phyloP scores from a whole-genome alignment of 1,284 basidiomycete species.

The Ustilago esculenta region DNA sequence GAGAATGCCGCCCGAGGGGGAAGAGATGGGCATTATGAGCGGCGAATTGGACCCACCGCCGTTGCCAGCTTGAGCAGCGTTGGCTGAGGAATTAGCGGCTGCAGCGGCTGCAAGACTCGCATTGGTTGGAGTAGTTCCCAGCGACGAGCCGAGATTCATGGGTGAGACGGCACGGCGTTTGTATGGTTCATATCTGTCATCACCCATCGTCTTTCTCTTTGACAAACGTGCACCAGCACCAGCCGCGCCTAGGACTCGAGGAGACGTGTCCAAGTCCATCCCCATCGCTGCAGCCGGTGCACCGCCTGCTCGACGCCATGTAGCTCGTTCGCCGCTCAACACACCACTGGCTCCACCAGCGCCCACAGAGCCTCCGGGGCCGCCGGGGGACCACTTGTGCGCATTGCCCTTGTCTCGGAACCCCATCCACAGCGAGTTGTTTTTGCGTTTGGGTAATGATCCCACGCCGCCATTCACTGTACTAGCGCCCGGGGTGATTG shows the following conservation, averaged over 20 bases:
- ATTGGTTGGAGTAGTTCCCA: slow-evolving; percentile 19
- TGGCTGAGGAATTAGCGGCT: background rate
- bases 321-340: slow-evolving; percentile 16
- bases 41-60: slow-evolving; percentile 20
- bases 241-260: slow-evolving; percentile 17
- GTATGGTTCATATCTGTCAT: slow-evolving; percentile 53
- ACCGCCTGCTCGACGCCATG: slow-evolving; percentile 25
- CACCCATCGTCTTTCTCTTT: slow-evolving; percentile 45
- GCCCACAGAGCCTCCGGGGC: background rate
- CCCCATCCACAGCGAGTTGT: slow-evolving; percentile 47
- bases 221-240: slow-evolving; percentile 16
- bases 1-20: slow-evolving; percentile 20
- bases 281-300: background rate
- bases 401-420: slow-evolving; percentile 38
- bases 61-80: background rate
- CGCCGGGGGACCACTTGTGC: slow-evolving; percentile 40
- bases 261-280: slow-evolving; percentile 41
- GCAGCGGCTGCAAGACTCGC: slow-evolving; percentile 11
- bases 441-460: slow-evolving; percentile 39
- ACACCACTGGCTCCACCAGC: slow-evolving; percentile 8
- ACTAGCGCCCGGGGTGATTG: too few species aligned
- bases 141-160: slow-evolving; percentile 29
- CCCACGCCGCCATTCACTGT: background rate
- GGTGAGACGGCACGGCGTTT: slow-evolving; percentile 55
- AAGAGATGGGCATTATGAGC: slow-evolving; percentile 29